These are phyloP conservation scores for Penicillium crystallinum DNA, from an alignment of 495 filamentous ascomycete species.

Conservation along the genomic window DNA sequence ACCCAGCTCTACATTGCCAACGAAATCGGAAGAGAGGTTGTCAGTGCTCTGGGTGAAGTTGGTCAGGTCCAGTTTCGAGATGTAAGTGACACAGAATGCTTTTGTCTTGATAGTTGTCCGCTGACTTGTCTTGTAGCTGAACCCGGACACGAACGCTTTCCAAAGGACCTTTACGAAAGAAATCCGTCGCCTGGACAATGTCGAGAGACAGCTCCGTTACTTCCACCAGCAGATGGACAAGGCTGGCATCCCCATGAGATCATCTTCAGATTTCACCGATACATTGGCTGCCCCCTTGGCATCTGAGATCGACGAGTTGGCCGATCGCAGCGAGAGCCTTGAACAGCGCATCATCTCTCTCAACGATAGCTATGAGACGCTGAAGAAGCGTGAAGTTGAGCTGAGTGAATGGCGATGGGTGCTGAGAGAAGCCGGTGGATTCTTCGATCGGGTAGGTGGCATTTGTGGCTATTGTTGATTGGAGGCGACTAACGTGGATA, in stretches of 20 bases:
- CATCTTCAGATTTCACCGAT: slow-evolving; percentile 79
- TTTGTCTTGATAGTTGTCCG: neutral
- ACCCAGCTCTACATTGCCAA: slow-evolving; percentile 98
- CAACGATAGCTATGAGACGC: slow-evolving; percentile 95
- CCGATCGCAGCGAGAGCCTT: slow-evolving; percentile 83
- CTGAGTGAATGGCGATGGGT: slow-evolving; percentile 98
- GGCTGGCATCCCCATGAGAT: slow-evolving; percentile 72
- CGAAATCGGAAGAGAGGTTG: slow-evolving; percentile 95
- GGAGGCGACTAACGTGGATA: slow-evolving; percentile 25
- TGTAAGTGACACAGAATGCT: slow-evolving; percentile 52
- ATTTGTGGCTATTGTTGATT: neutral
- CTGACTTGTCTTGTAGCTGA: slow-evolving; percentile 56
- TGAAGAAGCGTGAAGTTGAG: slow-evolving; percentile 96
- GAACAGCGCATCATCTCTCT: slow-evolving; percentile 87
- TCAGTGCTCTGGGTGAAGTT: slow-evolving; percentile 92
- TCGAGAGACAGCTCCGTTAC: slow-evolving; percentile 93
- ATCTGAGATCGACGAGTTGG: slow-evolving; percentile 90
- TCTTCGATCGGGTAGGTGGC: slow-evolving; percentile 74
- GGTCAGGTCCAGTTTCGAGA: slow-evolving; percentile 95
- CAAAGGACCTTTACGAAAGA: slow-evolving; percentile 97
- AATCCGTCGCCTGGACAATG: slow-evolving; percentile 94
- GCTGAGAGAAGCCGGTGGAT: slow-evolving; percentile 85
- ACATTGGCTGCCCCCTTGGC: slow-evolving; percentile 80
- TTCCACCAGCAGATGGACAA: slow-evolving; percentile 95
- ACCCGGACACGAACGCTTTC: slow-evolving; percentile 86